Evolutionary conservation across 2,329 filamentous ascomycete genomes (phyloP), one percentile per base, ranked within the genome.

Genomic region (Zymoseptoria tritici): DNA sequence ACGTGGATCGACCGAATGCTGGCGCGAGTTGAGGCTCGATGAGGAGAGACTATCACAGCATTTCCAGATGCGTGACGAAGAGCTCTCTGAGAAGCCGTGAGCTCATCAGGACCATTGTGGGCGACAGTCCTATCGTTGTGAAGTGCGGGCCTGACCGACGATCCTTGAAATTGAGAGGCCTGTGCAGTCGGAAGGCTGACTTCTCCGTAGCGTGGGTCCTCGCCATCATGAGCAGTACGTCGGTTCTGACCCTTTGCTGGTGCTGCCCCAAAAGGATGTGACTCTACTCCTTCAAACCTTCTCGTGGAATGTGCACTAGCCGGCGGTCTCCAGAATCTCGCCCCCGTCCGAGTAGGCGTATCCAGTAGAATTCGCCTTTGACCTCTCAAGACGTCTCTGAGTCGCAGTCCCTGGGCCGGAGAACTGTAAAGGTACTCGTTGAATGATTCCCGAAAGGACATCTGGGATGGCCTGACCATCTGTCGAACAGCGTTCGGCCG

Each of bases 281-380:
- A 55, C 1, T 59, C 57, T 21, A 68, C 49, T 4, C 60, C 55
- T 7, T 54, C 64, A 36, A 66, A 68, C 26, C 62, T 59, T 46
- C 60, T 58, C 8, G 67, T 68, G 2, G 52, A 56, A 57, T 73
- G 69, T 19, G 69, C 71, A 57, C 71, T 73, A 16, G 62, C 61
- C 16, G 71, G 70, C 46, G 71, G 70, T 50, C 70, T 62, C 71
- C 71, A 73, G 9, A 60, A 42, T 16, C 62, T 49, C 42, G 36
- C n/a, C 20, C 60, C 11, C 7, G 56, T 19, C 26, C 24, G 42
- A 11, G 19, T 20, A 55, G 52, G 29, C 19, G 21, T 8, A 22
- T 55, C 31, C 16, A 26, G 26, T 19, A 19, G 16, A 9, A 29
- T 29, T 29, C 22, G 22, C 7, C 52, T 9, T 29, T 53, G 22